Conservation (phyloP, 2,329 filamentous ascomycete genomes). For the Orbilia javanica region DNA sequence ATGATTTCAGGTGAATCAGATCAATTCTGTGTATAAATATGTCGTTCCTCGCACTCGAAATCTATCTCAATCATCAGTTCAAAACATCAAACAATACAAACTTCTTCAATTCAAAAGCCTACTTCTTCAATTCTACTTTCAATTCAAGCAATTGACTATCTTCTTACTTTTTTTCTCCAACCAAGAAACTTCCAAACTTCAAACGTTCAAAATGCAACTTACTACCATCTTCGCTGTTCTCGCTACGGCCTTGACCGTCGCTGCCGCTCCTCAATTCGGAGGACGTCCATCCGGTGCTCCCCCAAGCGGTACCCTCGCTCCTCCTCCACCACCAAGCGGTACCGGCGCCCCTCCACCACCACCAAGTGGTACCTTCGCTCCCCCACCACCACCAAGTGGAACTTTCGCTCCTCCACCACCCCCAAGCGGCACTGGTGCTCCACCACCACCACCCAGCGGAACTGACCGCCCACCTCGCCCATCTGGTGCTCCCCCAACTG, state of each 20-base stretch:
- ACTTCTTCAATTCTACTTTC: conserved; percentile 13
- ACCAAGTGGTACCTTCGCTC: not conserved
- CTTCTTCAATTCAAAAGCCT: not conserved
- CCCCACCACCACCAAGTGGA: conserved; percentile 10
- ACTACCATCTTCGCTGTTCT: conserved; percentile 34
- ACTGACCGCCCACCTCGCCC: conserved; percentile 6
- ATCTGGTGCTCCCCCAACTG: conserved; percentile 13
- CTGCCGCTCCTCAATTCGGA: conserved; percentile 45
- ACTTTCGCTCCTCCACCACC: not conserved
- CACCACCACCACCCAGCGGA: conserved; percentile 12
- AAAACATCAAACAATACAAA: conserved; percentile 7
- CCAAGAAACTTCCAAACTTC: not conserved
- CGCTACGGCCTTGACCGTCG: conserved; percentile 33
- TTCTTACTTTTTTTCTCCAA: not conserved
- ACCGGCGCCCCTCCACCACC: not conserved
- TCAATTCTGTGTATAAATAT: conserved; percentile 35
- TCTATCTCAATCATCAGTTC: conserved; percentile 25
- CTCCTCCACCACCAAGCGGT: conserved; percentile 17
- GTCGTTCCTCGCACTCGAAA: not conserved
- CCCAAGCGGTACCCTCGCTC: conserved; percentile 17
- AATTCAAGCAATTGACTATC: conserved; percentile 15
- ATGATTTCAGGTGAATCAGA: not conserved
- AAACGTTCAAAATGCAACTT: conserved; percentile 43
- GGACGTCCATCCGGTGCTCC: conserved; percentile 19
- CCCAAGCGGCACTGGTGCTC: not conserved